phyloP scores from a whole-genome alignment of 352 stramenopile genomes.

The Blastocystis sp. region DNA sequence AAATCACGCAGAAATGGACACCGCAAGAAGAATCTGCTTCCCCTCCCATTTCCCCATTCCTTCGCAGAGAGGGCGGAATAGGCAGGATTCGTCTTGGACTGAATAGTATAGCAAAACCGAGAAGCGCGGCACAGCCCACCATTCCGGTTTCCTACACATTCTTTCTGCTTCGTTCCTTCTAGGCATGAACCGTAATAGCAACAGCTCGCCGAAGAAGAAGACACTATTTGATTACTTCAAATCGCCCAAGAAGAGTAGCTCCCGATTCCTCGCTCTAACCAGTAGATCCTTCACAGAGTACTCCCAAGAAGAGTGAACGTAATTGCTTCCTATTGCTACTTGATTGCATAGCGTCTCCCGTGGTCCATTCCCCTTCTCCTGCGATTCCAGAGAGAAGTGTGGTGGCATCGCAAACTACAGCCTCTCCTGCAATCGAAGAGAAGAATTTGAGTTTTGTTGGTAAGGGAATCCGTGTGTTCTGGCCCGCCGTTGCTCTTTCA shows the following conservation, averaged over 20 bases:
- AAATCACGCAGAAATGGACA: neutral
- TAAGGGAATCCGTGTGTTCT: slow-evolving; percentile 47
- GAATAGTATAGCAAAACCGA: neutral
- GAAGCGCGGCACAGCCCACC: neutral
- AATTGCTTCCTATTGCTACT: neutral
- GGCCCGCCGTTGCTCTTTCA: slow-evolving; percentile 18
- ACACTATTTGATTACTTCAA: slow-evolving; percentile 68
- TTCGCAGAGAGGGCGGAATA: neutral
- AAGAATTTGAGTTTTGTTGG: neutral
- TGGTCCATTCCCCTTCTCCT: neutral
- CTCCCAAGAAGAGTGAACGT: neutral
- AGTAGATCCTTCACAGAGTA: neutral
- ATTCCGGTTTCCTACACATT: neutral
- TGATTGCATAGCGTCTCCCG: neutral
- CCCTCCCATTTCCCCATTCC: neutral
- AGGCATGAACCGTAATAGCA: slow-evolving; percentile 11
- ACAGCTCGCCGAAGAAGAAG: slow-evolving; percentile 19
- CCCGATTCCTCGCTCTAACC: neutral
- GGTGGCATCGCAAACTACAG: no score
- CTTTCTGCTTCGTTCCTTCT: neutral
- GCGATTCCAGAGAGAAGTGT: neutral
- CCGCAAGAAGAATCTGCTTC: neutral
- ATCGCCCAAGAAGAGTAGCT: slow-evolving; percentile 45
- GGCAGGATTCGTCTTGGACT: neutral
- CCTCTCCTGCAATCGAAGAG: no score